Evolutionary conservation across 1,284 basidiomycete genomes (phyloP), one percentile per base, ranked within the genome.

Genomic region (Cryptococcus amylolentus): DNA sequence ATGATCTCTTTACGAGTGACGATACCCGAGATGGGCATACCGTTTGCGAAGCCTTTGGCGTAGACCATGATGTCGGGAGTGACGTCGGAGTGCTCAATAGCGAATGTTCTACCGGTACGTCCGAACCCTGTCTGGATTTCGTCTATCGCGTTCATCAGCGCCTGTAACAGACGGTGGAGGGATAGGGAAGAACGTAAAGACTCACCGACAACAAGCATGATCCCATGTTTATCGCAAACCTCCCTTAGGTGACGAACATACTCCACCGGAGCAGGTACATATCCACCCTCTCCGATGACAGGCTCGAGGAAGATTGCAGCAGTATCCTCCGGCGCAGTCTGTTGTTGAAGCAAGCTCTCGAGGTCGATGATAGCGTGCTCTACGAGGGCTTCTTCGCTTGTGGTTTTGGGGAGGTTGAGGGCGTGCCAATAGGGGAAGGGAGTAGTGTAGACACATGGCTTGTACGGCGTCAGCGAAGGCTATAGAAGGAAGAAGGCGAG

Each of bases 361-460:
- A 97, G 80, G 69, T 93, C 88, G 72, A 87, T 84, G 20, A 92
- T 81, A 23, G 87, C 86, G 51, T 84, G 79, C 13, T 83, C 74
- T 40, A 87, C 83, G 26, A 92, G 82, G 54, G 84, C 82, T 18
- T 84, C 81, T 55, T 83, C 78, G 8, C 85, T 78, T 0, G 89
- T 88, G 38, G 81, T 79, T 2, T 81, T 80, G 2, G 85, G 79
- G 6, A 88, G 68, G 42, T 85, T 86, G 62, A 86, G 80, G 67
- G 95, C 90, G 76, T 95, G 89, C 88, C 91, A 96, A 80, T 87
- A 96, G 0, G 93, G 94, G 81, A 85, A 97, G 0, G 91, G 84
- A 4, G 86, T 84, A 0, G 84, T 81, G 77, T 86, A 92, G 1
- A 88, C 88, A 14, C 91, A 90, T 6, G 90, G 89, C 90, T 92